Percentiles rank a stretch among this genome's conserved stretches.
Evolutionary conservation across 2,329 filamentous ascomycete species (phyloP).

Genomic region (Pseudogymnoascus sp.): DNA sequence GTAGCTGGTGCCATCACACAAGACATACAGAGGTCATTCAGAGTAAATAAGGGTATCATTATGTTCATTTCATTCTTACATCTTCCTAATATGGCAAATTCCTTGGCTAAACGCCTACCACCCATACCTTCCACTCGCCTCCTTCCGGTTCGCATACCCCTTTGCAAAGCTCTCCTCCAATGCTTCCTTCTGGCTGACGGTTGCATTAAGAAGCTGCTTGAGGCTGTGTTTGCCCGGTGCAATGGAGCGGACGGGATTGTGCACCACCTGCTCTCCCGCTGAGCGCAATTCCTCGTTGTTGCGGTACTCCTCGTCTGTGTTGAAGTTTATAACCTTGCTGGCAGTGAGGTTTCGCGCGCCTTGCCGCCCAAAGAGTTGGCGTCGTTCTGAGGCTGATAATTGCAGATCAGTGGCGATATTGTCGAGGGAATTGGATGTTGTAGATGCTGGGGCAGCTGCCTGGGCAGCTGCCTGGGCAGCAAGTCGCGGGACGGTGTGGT

Average conservation of each 20-base stretch:
- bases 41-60: constrained; percentile 7
- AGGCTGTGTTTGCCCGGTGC: constrained; percentile 85
- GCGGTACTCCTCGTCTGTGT: constrained; percentile 79
- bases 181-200: constrained; percentile 73
- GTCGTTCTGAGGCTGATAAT: constrained; percentile 65
- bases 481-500: constrained; percentile 18
- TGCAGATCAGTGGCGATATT: constrained; percentile 70
- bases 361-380: constrained; percentile 76
- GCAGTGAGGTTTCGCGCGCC: constrained; percentile 32
- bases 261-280: constrained; percentile 58
- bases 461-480: constrained; percentile 19
- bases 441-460: constrained; percentile 18
- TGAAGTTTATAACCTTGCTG: constrained; percentile 73
- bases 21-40: not conserved
- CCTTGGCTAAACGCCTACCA: constrained; percentile 44
- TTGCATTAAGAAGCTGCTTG: constrained; percentile 77
- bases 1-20: not conserved
- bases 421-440: constrained; percentile 48
- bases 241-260: constrained; percentile 76
- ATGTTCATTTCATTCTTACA: not conserved
- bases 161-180: constrained; percentile 86
- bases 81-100: constrained; percentile 1
- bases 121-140: constrained; percentile 76
- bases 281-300: constrained; percentile 72
- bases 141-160: constrained; percentile 69